Evolutionary conservation across 2,329 filamentous ascomycete genomes (phyloP), one percentile per base, ranked within the genome.

Genomic region (Escovopsis weberi): DNA sequence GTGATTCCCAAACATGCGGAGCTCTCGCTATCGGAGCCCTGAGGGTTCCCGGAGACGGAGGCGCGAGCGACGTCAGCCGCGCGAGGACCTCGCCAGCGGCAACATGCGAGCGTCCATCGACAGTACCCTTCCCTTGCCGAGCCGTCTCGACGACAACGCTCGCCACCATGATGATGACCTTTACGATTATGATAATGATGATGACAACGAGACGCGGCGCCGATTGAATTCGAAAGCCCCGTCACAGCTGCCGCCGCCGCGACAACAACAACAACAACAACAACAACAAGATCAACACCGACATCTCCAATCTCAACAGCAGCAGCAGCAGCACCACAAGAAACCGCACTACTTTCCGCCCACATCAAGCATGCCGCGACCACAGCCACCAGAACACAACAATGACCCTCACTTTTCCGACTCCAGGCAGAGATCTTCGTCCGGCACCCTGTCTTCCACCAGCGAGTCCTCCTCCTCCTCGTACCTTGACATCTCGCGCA

Each of bases 401-500:
- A 32, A 32, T 32, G 28, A 32, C 28, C 28, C 8, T 9, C 28
- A 32, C 28, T 7, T 11, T 11, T 11, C 18, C 41, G 40, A 45
- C 37, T 41, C 45, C 32, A 51, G 47, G 38, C 50, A 48, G 38
- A 41, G 59, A 35, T 53, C 59, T 7, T 55, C 55, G 28, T 63
- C 61, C 15, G 55, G 57, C 41, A 64, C 64, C 26, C 72, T 67
- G 18, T 56, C 57, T 26, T 74, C 67, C 19, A 40, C 45, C 19
- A 37, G 30, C 12, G 26, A 19, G 43, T 75, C 68, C 33, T 70
- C 70, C 36, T 73, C 70, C 12, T 70, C 69, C 12, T 81, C 78
- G 2, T 67, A 78, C 43, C 60, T 84, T 42, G 80, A 85, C 52
- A 78, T 85, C 41, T 82, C 80, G 39, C 69, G 69, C 34, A 63